Evolutionary conservation across 176 grass and related monocot species (phyloP).

Genomic region (Zizania latifolia): DNA sequence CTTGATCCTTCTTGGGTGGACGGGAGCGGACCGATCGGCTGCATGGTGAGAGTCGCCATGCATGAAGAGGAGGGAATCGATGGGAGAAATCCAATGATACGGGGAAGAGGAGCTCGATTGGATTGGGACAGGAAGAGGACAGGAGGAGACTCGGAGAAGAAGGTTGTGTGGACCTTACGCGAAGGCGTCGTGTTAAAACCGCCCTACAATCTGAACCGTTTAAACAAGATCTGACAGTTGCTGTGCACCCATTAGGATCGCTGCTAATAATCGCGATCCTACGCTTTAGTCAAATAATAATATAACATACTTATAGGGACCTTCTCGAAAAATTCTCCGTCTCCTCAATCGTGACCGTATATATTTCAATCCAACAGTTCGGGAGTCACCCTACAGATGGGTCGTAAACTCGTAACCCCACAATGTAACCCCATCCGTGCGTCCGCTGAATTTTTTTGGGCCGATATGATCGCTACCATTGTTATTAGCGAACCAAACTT

Average conservation of each 20-base stretch:
- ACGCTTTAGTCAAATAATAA: no score
- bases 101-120: background rate
- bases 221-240: background rate
- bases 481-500: background rate
- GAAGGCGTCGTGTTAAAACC: background rate
- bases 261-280: no score
- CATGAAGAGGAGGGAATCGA: background rate
- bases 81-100: background rate
- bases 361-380: no score
- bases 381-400: no score
- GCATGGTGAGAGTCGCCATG: conserved; percentile 48
- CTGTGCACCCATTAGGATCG: no score
- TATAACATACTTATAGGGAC: no score
- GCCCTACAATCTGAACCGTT: background rate
- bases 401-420: no score
- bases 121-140: background rate
- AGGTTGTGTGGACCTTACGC: conserved; percentile 3
- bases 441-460: no score
- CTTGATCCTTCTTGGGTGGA: background rate
- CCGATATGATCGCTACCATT: background rate
- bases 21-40: conserved; percentile 1
- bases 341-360: no score
- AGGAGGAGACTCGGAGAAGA: background rate
- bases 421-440: no score
- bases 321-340: no score